Evolutionary conservation across 2,329 filamentous ascomycete species (phyloP).

Genomic region (Penicillium sp.): DNA sequence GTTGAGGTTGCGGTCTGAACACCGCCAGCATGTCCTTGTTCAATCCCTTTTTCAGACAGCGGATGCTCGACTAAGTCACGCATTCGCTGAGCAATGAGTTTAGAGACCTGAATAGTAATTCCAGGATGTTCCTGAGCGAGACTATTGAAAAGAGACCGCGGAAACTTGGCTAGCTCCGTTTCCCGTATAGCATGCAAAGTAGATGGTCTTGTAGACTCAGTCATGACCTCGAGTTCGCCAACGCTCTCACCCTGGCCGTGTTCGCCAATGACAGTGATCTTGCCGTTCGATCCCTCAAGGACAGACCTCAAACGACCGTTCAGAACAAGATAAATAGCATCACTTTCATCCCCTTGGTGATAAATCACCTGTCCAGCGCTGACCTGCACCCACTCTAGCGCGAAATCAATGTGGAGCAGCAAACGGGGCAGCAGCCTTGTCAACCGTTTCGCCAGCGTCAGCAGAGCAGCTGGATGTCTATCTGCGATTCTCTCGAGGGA

Average conservation of each 20-base stretch:
- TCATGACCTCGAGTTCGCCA: slow-evolving; percentile 93
- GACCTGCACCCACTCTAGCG: slow-evolving; percentile 96
- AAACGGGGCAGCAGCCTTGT: slow-evolving; percentile 84
- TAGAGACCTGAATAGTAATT: slow-evolving; percentile 98
- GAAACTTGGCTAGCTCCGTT: slow-evolving; percentile 93
- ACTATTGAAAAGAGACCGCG: slow-evolving; percentile 94
- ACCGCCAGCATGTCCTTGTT: slow-evolving; percentile 55
- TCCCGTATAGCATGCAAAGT: slow-evolving; percentile 95
- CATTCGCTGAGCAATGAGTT: slow-evolving; percentile 96
- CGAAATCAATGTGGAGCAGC: slow-evolving; percentile 96
- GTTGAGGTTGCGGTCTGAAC: slow-evolving; percentile 67
- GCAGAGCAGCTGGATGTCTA: slow-evolving; percentile 81
- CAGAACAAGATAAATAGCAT: slow-evolving; percentile 96
- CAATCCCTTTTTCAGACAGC: slow-evolving; percentile 62
- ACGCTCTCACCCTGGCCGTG: slow-evolving; percentile 97
- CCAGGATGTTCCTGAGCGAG: slow-evolving; percentile 94
- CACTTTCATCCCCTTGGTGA: slow-evolving; percentile 89
- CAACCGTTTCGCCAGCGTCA: slow-evolving; percentile 94
- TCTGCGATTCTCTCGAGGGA: slow-evolving; percentile 91
- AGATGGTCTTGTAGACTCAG: slow-evolving; percentile 84
- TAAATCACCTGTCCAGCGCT: slow-evolving; percentile 93
- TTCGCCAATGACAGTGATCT: slow-evolving; percentile 82
- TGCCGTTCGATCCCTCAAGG: slow-evolving; percentile 74
- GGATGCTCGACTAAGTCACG: slow-evolving; percentile 81
- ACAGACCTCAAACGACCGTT: slow-evolving; percentile 88